A percentile compares a stretch with the other conserved stretches of the same genome.
phyloP scores from a whole-genome alignment of 2,329 filamentous ascomycete genomes.

The Domatiomyces globalis region DNA sequence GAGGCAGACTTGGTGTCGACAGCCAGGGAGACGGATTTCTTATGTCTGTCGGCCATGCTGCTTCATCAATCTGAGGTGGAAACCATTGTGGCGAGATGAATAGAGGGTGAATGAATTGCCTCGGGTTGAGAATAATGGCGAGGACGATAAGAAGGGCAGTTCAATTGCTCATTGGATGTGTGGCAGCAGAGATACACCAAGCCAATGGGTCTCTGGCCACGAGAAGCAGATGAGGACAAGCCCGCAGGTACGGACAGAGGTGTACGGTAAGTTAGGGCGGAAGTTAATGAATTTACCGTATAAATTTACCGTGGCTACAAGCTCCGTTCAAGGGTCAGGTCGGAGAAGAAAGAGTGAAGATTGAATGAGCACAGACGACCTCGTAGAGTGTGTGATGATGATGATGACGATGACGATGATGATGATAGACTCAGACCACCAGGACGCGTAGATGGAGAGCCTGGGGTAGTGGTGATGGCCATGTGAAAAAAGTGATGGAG shows the following conservation, averaged over 20 bases:
- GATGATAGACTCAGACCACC: background rate
- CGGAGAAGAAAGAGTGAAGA: too few relatives aligned
- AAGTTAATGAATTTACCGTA: background rate
- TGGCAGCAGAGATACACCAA: background rate
- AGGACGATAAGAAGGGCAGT: background rate
- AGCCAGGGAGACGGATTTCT: slow-evolving; percentile 15
- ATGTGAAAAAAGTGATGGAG: background rate
- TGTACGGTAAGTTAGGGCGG: background rate
- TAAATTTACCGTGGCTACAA: background rate
- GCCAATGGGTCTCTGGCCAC: background rate
- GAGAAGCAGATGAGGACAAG: background rate
- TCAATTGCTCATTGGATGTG: background rate
- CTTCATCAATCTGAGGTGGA: background rate
- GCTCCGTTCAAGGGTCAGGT: too few relatives aligned
- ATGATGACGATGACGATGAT: too few relatives aligned
- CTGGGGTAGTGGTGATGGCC: background rate
- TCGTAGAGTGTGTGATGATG: background rate
- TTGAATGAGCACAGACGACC: too few relatives aligned
- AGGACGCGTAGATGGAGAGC: background rate
- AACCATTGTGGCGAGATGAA: background rate
- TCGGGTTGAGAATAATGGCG: background rate
- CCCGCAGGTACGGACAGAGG: too few relatives aligned
- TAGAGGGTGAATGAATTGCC: background rate
- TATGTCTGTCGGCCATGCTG: background rate
- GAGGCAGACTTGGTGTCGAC: slow-evolving; percentile 11